Percentiles rank a stretch among this genome's conserved stretches.
Evolutionary conservation across 108 stramenopile species (phyloP).

Genomic region (Asterionellopsis glacialis): DNA sequence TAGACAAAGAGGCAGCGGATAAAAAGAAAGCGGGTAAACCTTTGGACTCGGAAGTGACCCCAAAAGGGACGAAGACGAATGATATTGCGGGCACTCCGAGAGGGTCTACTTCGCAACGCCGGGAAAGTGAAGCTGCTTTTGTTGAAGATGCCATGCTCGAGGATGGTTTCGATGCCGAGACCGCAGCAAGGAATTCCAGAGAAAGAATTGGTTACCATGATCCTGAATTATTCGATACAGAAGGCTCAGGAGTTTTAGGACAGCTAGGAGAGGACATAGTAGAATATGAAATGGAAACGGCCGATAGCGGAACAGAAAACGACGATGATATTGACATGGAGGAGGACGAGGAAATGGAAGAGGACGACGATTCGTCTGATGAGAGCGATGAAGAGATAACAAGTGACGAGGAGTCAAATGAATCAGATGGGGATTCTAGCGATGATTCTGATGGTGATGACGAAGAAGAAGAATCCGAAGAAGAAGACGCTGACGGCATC

Average conservation of each 20-base stretch:
- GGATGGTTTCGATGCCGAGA: conserved; percentile 57
- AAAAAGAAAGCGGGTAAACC: conserved; percentile 12
- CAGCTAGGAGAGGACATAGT: too few relatives aligned
- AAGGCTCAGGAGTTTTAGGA: background rate
- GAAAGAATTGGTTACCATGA: background rate
- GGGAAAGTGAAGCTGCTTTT: conserved; percentile 26
- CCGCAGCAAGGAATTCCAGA: conserved; percentile 10
- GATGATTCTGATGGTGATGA: conserved; percentile 11
- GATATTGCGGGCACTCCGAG: conserved; percentile 4
- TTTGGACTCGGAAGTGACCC: conserved; percentile 11
- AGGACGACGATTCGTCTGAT: conserved; percentile 3
- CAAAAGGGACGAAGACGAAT: conserved; percentile 7
- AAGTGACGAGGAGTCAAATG: conserved; percentile 1
- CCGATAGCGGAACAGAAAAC: background rate
- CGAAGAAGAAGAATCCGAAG: conserved; percentile 4
- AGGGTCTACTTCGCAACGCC: conserved; percentile 25
- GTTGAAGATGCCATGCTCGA: conserved; percentile 67
- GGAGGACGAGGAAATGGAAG: conserved; percentile 9
- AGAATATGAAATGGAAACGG: background rate
- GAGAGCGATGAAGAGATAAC: conserved; percentile 2
- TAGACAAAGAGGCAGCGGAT: conserved; percentile 37
- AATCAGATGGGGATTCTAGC: conserved; percentile 6
- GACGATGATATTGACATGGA: background rate
- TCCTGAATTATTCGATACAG: background rate
- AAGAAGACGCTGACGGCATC: conserved; percentile 13